A percentile compares a stretch with the other conserved stretches of the same genome.
Conservation (phyloP, 1,284 basidiomycete genomes). For the Cryptococcus sp. region DNA sequence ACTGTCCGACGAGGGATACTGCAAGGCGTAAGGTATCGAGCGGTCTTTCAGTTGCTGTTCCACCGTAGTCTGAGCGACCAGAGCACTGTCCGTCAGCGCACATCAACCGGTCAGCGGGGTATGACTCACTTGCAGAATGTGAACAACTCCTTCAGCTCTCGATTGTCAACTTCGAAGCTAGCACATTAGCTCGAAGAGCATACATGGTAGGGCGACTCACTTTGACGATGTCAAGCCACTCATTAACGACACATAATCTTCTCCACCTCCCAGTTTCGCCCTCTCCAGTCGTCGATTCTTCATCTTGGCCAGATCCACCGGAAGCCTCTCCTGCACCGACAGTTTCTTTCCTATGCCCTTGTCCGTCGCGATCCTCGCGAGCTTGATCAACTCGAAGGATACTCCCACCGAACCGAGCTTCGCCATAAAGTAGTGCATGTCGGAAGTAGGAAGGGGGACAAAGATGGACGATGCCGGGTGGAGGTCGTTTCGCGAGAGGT, state of each 20-base stretch:
- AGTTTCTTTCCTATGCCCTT: slow-evolving; percentile 30
- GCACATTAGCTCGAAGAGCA: neutral
- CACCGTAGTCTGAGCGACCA: slow-evolving; percentile 81
- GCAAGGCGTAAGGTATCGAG: slow-evolving; percentile 68
- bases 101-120: neutral
- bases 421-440: slow-evolving; percentile 35
- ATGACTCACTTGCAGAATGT: slow-evolving; percentile 35
- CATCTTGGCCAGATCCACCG: slow-evolving; percentile 24
- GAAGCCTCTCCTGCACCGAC: slow-evolving; percentile 27
- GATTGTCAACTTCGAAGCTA: slow-evolving; percentile 32
- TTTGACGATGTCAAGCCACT: neutral
- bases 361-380: slow-evolving; percentile 29
- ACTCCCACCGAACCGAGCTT: slow-evolving; percentile 27
- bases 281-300: slow-evolving; percentile 15
- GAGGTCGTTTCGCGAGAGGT: slow-evolving; percentile 35
- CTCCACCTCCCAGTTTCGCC: neutral
- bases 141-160: slow-evolving; percentile 37
- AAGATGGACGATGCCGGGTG: slow-evolving; percentile 36
- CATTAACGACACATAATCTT: neutral
- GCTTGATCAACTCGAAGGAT: slow-evolving; percentile 35
- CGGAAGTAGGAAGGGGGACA: slow-evolving; percentile 32
- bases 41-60: slow-evolving; percentile 80
- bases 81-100: slow-evolving; percentile 56
- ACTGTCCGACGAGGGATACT: slow-evolving; percentile 53
- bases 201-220: slow-evolving; percentile 2